A percentile compares a stretch with the other conserved stretches of the same genome.
Conservation (phyloP, 768 basidiomycete genomes). For the Epithele typhae region DNA sequence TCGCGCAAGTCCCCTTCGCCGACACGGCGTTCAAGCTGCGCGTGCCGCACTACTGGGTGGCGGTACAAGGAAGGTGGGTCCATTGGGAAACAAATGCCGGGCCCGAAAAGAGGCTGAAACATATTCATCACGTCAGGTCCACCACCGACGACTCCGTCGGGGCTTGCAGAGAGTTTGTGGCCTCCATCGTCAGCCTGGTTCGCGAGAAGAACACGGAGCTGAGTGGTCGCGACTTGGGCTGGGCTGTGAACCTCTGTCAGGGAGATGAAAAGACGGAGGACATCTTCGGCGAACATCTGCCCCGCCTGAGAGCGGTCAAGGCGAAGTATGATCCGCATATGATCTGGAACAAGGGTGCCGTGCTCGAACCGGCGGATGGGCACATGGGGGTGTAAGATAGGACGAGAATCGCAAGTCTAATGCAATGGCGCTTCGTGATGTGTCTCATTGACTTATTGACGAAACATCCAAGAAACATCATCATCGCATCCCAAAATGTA, state of each 20-base stretch:
- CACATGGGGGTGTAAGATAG: too few relatives aligned
- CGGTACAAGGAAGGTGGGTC: slow-evolving; percentile 17
- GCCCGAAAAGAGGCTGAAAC: too few relatives aligned
- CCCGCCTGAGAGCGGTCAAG: slow-evolving; percentile 24
- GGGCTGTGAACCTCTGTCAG: slow-evolving; percentile 19
- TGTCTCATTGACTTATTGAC: too few relatives aligned
- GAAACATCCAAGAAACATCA: too few relatives aligned
- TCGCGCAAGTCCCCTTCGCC: slow-evolving; percentile 2
- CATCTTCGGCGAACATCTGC: slow-evolving; percentile 26
- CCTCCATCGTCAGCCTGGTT: slow-evolving; percentile 2
- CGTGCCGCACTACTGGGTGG: slow-evolving; percentile 19
- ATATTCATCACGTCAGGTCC: slow-evolving; percentile 10
- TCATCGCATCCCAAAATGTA: too few relatives aligned
- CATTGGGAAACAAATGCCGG: too few relatives aligned
- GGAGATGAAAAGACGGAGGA: slow-evolving; percentile 23
- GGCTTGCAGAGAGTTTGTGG: slow-evolving; percentile 5
- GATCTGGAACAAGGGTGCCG: slow-evolving; percentile 24
- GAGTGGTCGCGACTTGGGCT: slow-evolving; percentile 14
- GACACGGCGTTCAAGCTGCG: slow-evolving; percentile 14
- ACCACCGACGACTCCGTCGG: slow-evolving; percentile 12
- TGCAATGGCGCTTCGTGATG: too few relatives aligned
- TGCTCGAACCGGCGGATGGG: slow-evolving; percentile 27
- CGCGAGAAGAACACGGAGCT: slow-evolving; percentile 18
- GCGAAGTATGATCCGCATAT: slow-evolving; percentile 30
- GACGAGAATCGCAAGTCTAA: too few relatives aligned